Conservation (phyloP, 2,329 filamentous ascomycete species). For the Colletotrichum coccodes region DNA sequence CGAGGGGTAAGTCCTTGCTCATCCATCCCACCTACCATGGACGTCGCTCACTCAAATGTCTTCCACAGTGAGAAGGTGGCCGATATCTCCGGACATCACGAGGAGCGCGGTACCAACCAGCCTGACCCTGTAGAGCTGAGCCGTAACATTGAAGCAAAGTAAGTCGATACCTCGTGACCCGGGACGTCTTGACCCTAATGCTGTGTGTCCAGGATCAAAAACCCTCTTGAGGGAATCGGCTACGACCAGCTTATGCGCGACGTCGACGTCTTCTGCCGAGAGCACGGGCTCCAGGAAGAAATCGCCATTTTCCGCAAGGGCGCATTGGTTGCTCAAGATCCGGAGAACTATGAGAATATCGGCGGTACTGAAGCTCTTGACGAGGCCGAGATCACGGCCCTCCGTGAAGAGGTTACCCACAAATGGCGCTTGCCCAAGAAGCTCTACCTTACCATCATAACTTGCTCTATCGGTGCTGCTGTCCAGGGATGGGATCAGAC, state of each 20-base stretch:
- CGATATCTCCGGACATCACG: constrained; percentile 40
- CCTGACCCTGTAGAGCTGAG: constrained; percentile 43
- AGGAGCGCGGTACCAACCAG: constrained; percentile 13
- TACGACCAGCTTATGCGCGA: constrained; percentile 63
- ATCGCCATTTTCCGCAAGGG: constrained; percentile 71
- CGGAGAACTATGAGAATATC: constrained; percentile 69
- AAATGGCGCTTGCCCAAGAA: constrained; percentile 73
- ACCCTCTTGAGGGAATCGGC: constrained; percentile 60
- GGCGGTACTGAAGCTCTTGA: constrained; percentile 65
- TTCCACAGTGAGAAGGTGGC: constrained; percentile 40
- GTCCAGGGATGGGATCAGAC: constrained; percentile 78
- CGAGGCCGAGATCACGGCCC: constrained; percentile 66
- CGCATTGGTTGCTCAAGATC: constrained; percentile 79
- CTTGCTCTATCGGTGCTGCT: constrained; percentile 76
- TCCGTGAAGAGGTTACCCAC: constrained; percentile 72
- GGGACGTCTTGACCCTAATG: neutral
- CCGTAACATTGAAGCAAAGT: constrained; percentile 55
- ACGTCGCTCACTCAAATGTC: neutral
- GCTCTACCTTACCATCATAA: constrained; percentile 73
- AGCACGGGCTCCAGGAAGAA: constrained; percentile 68
- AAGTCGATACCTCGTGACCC: constrained; percentile 33
- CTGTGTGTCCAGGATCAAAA: constrained; percentile 49
- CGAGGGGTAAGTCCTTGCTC: neutral
- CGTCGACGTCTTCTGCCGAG: constrained; percentile 70
- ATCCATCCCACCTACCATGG: neutral